Percentiles rank a stretch among this genome's conserved stretches.
Evolutionary conservation across 306 rosid genomes (phyloP).

Genomic region (Erythrophleum fordii): DNA sequence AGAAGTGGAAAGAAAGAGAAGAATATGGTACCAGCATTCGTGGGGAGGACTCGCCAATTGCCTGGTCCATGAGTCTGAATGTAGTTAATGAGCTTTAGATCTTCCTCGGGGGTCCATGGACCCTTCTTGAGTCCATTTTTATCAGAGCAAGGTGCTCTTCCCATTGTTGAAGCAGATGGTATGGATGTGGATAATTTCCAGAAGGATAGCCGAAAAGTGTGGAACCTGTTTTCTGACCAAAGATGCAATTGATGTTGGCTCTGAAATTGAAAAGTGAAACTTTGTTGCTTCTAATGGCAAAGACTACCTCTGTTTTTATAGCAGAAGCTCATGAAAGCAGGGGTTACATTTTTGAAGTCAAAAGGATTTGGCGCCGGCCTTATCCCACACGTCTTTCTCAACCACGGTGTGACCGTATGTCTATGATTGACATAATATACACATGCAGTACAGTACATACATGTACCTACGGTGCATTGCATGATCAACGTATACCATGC

Average conservation of each 20-base stretch:
- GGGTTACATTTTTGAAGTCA: slow-evolving; percentile 63
- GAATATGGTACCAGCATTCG: slow-evolving; percentile 66
- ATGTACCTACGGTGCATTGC: not conserved
- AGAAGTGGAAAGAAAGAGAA: not conserved
- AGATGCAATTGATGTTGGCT: slow-evolving; percentile 22
- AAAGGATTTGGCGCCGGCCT: slow-evolving; percentile 92
- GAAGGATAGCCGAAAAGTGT: slow-evolving; percentile 37
- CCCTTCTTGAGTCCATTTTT: slow-evolving; percentile 88
- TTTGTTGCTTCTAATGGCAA: slow-evolving; percentile 38
- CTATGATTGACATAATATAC: slow-evolving; percentile 12
- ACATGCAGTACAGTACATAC: not conserved
- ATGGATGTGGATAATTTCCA: not conserved
- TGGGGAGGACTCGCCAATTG: slow-evolving; percentile 87
- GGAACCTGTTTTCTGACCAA: not conserved
- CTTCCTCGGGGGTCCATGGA: slow-evolving; percentile 98
- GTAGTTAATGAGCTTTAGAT: slow-evolving; percentile 58
- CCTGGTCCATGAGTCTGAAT: slow-evolving; percentile 80
- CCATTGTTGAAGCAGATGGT: slow-evolving; percentile 53
- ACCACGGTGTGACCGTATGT: slow-evolving; percentile 1
- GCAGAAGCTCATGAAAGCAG: not conserved
- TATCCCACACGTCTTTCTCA: slow-evolving; percentile 45
- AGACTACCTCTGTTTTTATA: slow-evolving; percentile 48
- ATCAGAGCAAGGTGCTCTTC: slow-evolving; percentile 96
- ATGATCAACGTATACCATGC: not conserved
- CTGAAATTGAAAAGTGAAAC: slow-evolving; percentile 33